Evolutionary conservation across 2,329 filamentous ascomycete genomes (phyloP), one percentile per base, ranked within the genome.

Genomic region (Lithohypha guttulata): DNA sequence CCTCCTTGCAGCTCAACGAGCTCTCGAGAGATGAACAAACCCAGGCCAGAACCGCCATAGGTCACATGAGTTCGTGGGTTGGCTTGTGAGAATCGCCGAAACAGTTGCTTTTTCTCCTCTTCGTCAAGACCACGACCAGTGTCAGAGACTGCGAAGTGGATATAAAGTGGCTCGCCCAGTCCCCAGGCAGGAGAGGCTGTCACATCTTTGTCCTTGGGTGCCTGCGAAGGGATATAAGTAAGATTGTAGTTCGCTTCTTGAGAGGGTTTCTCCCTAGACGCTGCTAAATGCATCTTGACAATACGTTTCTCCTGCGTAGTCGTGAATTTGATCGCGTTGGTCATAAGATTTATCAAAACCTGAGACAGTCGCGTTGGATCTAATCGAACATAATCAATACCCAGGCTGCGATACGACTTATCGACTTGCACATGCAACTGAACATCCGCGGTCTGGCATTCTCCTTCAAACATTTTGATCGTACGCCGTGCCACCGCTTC

Each of bases 311-410:
- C 50, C 6, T 77, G 70, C 9, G 65, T 71, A 11, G 68, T 66
- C 13, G 84, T 89, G 53, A 87, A 89, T 52, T 89, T 89, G 57
- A 89, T 78, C 0, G 82, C 81, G 51, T 89, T 89, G 6, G 81
- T 84, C 6, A 83, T 72, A 1, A 89, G 68, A 51, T 89, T 89
- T 55, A 89, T 85, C 3, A 87, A 65, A 1, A 87, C 79, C 57
- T 89, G 83, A 36, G 82, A 71, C 34, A 89, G 75, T 17, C 83
- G 71, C 11, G 78, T 81, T 0, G 83, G 79, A 54, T 89, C 84
- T 19, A 85, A 61, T 35, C 66, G 64, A 9, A 86, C 73, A 66
- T 76, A 85, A 23, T 80, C 73, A 22, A 82, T 62, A 0, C 61
- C 61, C 1, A 78, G 62, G 1, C 69, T 60, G 3, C 62, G 62